phyloP scores from a whole-genome alignment of 129 eudicot species.

The Ambrosia trifida region DNA sequence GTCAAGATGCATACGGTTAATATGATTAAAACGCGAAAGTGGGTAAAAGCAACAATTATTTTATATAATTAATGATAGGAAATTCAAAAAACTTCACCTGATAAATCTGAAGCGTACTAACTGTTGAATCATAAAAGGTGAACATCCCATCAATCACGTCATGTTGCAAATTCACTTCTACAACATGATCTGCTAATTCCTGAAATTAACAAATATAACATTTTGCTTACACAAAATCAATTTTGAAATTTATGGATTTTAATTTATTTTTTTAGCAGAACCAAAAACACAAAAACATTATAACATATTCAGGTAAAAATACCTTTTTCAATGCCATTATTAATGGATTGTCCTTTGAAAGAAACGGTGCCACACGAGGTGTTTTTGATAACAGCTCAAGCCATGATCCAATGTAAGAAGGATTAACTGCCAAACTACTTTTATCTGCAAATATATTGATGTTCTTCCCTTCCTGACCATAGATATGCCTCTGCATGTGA shows the following conservation, averaged over 20 bases:
- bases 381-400: constrained; percentile 75
- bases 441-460: constrained; percentile 76
- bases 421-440: constrained; percentile 74
- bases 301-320: neutral
- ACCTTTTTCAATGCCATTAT: constrained; percentile 83
- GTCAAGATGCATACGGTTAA: neutral
- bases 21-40: constrained; percentile 2
- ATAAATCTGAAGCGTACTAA: constrained; percentile 68
- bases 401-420: constrained; percentile 79
- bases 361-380: constrained; percentile 93
- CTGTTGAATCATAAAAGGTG: constrained; percentile 85
- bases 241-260: neutral
- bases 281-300: neutral
- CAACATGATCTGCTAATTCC: constrained; percentile 89
- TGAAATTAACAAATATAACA: constrained; percentile 25
- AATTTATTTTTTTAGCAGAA: neutral
- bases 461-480: constrained; percentile 72
- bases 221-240: neutral
- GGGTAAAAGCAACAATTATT: neutral
- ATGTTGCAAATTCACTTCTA: constrained; percentile 80
- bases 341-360: constrained; percentile 67
- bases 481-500: constrained; percentile 78
- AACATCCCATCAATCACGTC: constrained; percentile 83
- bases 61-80: neutral
- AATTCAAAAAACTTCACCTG: constrained; percentile 49